Conservation (phyloP, 352 stramenopile genomes). For the Phytophthora fragariaefolia region DNA sequence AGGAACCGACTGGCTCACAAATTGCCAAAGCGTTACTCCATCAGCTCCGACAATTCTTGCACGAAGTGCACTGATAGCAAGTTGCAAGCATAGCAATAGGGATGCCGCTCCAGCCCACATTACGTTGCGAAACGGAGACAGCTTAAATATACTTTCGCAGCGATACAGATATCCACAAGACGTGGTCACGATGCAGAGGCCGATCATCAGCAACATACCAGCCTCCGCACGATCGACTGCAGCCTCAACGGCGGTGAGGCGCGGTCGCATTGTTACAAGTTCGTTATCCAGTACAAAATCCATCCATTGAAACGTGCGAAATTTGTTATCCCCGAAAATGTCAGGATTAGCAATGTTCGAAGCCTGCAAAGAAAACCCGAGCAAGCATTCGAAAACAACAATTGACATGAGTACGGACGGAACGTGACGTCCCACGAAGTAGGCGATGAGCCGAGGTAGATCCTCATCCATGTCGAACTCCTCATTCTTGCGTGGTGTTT, state of each 20-base stretch:
- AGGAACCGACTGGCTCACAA: conserved; percentile 57
- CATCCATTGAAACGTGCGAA: conserved; percentile 55
- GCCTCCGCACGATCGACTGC: conserved; percentile 79
- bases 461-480: conserved; percentile 66
- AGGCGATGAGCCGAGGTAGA: conserved; percentile 58
- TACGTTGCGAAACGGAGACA: conserved; percentile 75
- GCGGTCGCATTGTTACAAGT: conserved; percentile 53
- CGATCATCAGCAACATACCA: conserved; percentile 76
- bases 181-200: conserved; percentile 69
- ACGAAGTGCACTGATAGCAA: conserved; percentile 48
- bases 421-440: conserved; percentile 79
- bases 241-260: conserved; percentile 51
- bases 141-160: conserved; percentile 71
- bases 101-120: conserved; percentile 60
- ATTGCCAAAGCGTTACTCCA: conserved; percentile 57
- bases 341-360: conserved; percentile 25
- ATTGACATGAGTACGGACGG: conserved; percentile 67
- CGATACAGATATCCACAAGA: conserved; percentile 81
- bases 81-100: conserved; percentile 55
- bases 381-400: conserved; percentile 69
- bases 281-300: conserved; percentile 69
- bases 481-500: conserved; percentile 88
- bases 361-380: conserved; percentile 70
- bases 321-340: conserved; percentile 23
- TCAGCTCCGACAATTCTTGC: conserved; percentile 58